Evolutionary conservation across 1,284 basidiomycete species (phyloP).

Genomic region (Marasmius oreades): DNA sequence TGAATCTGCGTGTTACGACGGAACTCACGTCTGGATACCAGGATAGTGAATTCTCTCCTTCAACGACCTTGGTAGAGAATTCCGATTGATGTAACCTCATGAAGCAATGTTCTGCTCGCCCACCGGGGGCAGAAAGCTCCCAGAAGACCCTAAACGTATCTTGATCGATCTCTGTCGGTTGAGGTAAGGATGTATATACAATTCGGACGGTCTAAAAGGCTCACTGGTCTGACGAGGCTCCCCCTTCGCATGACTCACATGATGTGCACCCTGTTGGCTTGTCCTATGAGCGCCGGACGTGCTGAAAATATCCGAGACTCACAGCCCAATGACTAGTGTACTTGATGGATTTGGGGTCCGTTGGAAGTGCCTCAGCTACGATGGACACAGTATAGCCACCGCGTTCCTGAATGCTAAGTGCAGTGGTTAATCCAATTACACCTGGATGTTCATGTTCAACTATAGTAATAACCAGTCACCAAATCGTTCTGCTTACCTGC

Average conservation of each 20-base stretch:
- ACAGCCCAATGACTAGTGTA: conserved; percentile 74
- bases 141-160: conserved; percentile 59
- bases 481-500: conserved; percentile 26
- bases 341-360: conserved; percentile 49
- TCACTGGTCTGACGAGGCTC: conserved; percentile 49
- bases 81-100: conserved; percentile 57
- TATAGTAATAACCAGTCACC: no score
- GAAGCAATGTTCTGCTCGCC: conserved; percentile 52
- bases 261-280: conserved; percentile 54
- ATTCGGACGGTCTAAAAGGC: conserved; percentile 14
- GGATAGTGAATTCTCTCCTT: conserved; percentile 41
- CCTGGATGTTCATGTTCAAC: conserved; percentile 34
- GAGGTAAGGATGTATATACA: neutral
- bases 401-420: conserved; percentile 58
- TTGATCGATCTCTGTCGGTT: conserved; percentile 53
- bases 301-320: conserved; percentile 18
- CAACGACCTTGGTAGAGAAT: conserved; percentile 43
- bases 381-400: conserved; percentile 55
- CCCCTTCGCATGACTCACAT: conserved; percentile 52
- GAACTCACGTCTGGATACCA: conserved; percentile 59
- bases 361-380: conserved; percentile 56
- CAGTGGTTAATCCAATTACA: conserved; percentile 70
- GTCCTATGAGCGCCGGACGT: no score
- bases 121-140: conserved; percentile 57
- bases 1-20: neutral